These are phyloP conservation scores for Cruciata laevipes DNA, from an alignment of 257 asterid species.

Conservation along the genomic window DNA sequence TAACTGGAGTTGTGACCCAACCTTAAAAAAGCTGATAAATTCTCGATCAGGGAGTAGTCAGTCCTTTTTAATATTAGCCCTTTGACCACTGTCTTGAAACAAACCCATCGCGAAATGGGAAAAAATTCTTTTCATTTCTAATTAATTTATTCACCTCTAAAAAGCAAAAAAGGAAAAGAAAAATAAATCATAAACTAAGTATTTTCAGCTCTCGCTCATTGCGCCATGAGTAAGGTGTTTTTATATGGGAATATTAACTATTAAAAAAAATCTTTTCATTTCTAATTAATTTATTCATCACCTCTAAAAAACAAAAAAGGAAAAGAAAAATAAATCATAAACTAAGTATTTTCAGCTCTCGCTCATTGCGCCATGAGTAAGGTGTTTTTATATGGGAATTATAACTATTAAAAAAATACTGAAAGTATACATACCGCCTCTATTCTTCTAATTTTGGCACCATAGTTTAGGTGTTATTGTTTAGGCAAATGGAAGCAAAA, in stretches of 20 bases:
- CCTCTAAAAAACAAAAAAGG: background rate
- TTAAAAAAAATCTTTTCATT: no score
- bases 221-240: background rate
- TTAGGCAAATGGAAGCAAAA: background rate
- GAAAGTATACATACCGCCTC: background rate
- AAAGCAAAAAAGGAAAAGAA: background rate
- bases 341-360: background rate
- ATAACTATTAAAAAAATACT: background rate
- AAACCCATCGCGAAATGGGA: background rate
- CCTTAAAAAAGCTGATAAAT: background rate
- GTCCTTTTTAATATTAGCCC: background rate
- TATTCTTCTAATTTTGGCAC: background rate
- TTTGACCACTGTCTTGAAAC: background rate
- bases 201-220: background rate
- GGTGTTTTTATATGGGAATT: background rate
- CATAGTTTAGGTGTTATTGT: background rate
- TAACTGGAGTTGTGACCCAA: background rate
- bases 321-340: no score
- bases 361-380: background rate
- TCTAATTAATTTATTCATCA: no score
- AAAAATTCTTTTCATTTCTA: no score
- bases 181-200: no score
- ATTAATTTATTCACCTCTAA: background rate
- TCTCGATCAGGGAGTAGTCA: background rate
- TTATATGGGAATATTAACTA: background rate